Evolutionary conservation across 176 grass and related monocot species (phyloP), one percentile per base, ranked within the genome.

Genomic region (Pharus latifolius): DNA sequence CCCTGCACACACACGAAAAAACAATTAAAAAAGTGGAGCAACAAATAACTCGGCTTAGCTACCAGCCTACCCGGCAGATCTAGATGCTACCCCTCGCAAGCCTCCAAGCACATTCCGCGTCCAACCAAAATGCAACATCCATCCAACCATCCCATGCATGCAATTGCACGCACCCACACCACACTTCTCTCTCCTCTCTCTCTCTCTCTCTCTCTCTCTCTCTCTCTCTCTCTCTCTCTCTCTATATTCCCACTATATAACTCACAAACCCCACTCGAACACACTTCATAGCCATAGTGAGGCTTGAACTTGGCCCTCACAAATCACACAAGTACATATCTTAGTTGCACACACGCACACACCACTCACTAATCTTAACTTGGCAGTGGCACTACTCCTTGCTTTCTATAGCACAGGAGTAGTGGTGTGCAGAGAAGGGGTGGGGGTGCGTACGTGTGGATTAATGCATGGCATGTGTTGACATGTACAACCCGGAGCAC

Each of bases 401-500:
- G n/a, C n/a, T n/a, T n/a, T n/a, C n/a, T n/a, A n/a, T n/a, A n/a
- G n/a, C n/a, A n/a, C n/a, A n/a, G n/a, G n/a, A n/a, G n/a, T n/a
- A n/a, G n/a, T n/a, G n/a, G n/a, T n/a, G n/a, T n/a, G n/a, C n/a
- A 38, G 25, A 13, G 25, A 68, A 57, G 11, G 49, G 29, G 53
- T 48, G 25, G 67, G 35, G 49, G 32, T 41, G 75, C 15, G 41
- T 54, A 64, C 20, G 67, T 54, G 82, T 43, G 76, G 24, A 70
- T 67, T 56, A 18, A 71, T 89, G 82, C 78, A 99, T 95, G 96
- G 78, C 80, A 88, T 94, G 60, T 83, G 80, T 78, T 73, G 69
- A 88, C 72, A 98, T 94, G 95, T 98, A 87, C 84, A 90, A 98
- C 68, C 87, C 81, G 44, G 96, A 95, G 65, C 96, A 95, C 56